Percentiles rank a stretch among this genome's conserved stretches.
Evolutionary conservation across 495 filamentous ascomycete species (phyloP).

Genomic region (Chaetomium tenue): DNA sequence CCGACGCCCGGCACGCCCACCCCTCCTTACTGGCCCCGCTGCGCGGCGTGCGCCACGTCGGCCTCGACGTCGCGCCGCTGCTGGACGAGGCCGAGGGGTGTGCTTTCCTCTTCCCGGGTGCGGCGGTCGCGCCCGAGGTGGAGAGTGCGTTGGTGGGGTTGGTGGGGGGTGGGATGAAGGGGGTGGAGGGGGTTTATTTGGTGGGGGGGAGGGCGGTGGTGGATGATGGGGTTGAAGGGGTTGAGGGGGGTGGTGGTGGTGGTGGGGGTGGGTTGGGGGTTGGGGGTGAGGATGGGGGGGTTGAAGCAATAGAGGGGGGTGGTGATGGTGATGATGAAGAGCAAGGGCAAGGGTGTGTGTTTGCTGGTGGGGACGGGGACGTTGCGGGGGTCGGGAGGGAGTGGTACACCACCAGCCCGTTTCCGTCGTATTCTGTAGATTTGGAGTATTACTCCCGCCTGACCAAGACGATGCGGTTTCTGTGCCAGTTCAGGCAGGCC

Average conservation of each 20-base stretch:
- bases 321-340: not conserved
- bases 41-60: not conserved
- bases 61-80: slow-evolving; percentile 10
- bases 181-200: not conserved
- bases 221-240: not conserved
- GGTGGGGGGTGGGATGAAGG: not conserved
- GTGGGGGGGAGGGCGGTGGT: not conserved
- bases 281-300: not conserved
- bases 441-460: slow-evolving; percentile 1
- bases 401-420: slow-evolving; percentile 18
- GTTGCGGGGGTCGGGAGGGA: not conserved
- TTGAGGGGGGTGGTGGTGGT: not conserved
- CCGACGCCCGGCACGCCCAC: not conserved
- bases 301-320: not conserved
- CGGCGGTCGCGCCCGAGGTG: not conserved
- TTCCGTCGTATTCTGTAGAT: slow-evolving; percentile 3
- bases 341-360: not conserved
- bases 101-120: not conserved
- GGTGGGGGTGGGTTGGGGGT: not conserved
- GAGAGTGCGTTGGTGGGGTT: not conserved
- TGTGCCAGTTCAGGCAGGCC: slow-evolving; percentile 5
- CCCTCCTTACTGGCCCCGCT: not conserved
- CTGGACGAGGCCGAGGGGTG: not conserved
- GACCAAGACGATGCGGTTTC: slow-evolving; percentile 4
- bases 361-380: not conserved